These are phyloP conservation scores for Agaricus subrufescens DNA, from an alignment of 768 basidiomycete species.

Conservation along the genomic window DNA sequence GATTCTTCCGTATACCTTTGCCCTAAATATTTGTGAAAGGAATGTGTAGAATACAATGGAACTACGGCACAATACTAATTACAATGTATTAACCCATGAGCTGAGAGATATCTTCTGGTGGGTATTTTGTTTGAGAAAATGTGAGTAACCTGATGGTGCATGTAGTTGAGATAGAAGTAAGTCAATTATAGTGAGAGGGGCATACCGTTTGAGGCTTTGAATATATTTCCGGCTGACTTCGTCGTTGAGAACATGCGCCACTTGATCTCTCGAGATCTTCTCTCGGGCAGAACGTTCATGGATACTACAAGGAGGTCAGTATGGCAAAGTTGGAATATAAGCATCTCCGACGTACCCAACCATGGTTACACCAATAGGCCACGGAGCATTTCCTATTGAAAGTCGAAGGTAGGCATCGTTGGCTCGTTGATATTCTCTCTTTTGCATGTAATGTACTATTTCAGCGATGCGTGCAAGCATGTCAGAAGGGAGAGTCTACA, in stretches of 20 bases:
- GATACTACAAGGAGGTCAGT: slow-evolving; percentile 49
- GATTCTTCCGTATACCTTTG: background rate
- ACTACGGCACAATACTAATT: background rate
- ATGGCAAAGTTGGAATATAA: background rate
- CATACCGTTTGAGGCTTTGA: slow-evolving; percentile 91
- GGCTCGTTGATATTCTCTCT: slow-evolving; percentile 89
- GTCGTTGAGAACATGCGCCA: slow-evolving; percentile 97
- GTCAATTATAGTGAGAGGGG: background rate
- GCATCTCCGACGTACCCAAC: slow-evolving; percentile 69
- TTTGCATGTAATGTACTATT: slow-evolving; percentile 96
- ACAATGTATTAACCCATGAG: slow-evolving; percentile 68
- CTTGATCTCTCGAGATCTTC: slow-evolving; percentile 95
- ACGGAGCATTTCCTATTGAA: slow-evolving; percentile 97
- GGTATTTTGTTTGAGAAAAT: slow-evolving; percentile 94
- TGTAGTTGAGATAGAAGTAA: background rate
- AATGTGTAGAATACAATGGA: background rate
- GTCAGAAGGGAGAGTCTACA: slow-evolving; percentile 73
- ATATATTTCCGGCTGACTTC: slow-evolving; percentile 99
- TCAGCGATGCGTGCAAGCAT: slow-evolving; percentile 85
- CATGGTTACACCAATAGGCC: slow-evolving; percentile 99
- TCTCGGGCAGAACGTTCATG: slow-evolving; percentile 98
- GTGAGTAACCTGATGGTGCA: slow-evolving; percentile 68
- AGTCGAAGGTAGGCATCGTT: slow-evolving; percentile 97
- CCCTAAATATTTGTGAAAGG: background rate
- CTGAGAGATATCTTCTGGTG: slow-evolving; percentile 87